Evolutionary conservation across 768 basidiomycete genomes (phyloP).

Genomic region (Mycena metata): DNA sequence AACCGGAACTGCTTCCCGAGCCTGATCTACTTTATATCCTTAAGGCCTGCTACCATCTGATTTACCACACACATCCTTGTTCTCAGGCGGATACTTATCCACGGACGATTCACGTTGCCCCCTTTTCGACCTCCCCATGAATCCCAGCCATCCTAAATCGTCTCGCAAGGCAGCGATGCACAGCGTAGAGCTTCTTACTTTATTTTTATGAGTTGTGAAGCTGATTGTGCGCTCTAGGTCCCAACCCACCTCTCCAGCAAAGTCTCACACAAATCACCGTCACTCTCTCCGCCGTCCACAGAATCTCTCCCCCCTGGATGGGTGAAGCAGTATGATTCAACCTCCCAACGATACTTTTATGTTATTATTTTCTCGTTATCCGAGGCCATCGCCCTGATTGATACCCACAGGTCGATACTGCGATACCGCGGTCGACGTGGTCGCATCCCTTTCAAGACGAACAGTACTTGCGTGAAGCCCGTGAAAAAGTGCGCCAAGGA

Average conservation of each 20-base stretch:
- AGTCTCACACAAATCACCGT: background rate
- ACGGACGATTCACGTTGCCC: background rate
- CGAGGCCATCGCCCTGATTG: slow-evolving; percentile 10
- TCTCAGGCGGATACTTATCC: slow-evolving; percentile 1
- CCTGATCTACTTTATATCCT: slow-evolving; percentile 11
- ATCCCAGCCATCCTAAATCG: background rate
- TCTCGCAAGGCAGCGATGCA: slow-evolving; percentile 8
- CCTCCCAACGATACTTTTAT: slow-evolving; percentile 33
- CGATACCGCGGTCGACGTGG: slow-evolving; percentile 34
- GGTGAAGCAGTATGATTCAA: slow-evolving; percentile 38
- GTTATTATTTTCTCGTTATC: slow-evolving; percentile 12
- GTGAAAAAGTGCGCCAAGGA: slow-evolving; percentile 30
- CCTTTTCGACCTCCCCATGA: slow-evolving; percentile 20
- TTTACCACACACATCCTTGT: slow-evolving; percentile 8
- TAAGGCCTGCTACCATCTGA: slow-evolving; percentile 22
- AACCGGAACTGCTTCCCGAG: slow-evolving; percentile 16
- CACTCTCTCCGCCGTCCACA: slow-evolving; percentile 22
- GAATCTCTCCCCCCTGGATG: slow-evolving; percentile 34
- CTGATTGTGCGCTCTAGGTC: slow-evolving; percentile 5
- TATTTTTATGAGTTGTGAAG: background rate
- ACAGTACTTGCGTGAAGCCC: slow-evolving; percentile 37
- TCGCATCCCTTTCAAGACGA: slow-evolving; percentile 36
- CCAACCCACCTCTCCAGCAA: slow-evolving; percentile 13
- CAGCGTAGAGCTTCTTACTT: slow-evolving; percentile 6
- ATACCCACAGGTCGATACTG: slow-evolving; percentile 34